Percentiles rank a stretch among this genome's conserved stretches.
phyloP scores from a whole-genome alignment of 495 filamentous ascomycete genomes.

The Penicillium pancosmium region DNA sequence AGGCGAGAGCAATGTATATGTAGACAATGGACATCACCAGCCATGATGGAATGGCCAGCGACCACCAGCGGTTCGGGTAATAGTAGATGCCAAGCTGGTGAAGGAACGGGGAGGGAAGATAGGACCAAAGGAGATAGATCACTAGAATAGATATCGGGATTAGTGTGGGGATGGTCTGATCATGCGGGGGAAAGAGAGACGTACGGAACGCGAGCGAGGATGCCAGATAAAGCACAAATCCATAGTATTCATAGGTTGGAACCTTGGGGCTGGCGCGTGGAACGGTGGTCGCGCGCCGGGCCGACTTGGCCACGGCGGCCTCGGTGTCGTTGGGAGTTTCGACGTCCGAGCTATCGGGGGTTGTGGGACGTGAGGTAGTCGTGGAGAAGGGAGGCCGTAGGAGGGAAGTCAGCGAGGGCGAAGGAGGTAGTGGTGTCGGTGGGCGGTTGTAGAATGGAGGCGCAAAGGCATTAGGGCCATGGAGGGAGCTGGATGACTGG shows the following conservation, averaged over 20 bases:
- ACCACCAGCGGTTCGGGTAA: slow-evolving; percentile 98
- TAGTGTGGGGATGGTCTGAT: slow-evolving; percentile 3
- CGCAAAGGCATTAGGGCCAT: slow-evolving; percentile 65
- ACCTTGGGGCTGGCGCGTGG: slow-evolving; percentile 90
- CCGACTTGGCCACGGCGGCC: slow-evolving; percentile 64
- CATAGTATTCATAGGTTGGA: slow-evolving; percentile 98
- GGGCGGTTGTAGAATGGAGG: slow-evolving; percentile 89
- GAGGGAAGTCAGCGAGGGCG: slow-evolving; percentile 93
- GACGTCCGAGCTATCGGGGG: slow-evolving; percentile 87
- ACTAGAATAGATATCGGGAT: slow-evolving; percentile 39
- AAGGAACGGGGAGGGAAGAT: slow-evolving; percentile 86
- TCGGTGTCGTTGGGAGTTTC: slow-evolving; percentile 68
- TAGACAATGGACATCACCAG: slow-evolving; percentile 87
- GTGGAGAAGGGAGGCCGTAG: slow-evolving; percentile 72
- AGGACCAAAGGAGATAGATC: slow-evolving; percentile 93
- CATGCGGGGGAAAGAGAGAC: slow-evolving; percentile 63
- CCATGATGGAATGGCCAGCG: slow-evolving; percentile 85
- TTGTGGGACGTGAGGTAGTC: slow-evolving; percentile 82
- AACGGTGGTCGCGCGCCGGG: slow-evolving; percentile 68
- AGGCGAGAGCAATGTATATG: slow-evolving; percentile 90
- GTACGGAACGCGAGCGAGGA: slow-evolving; percentile 72
- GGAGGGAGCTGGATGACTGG: slow-evolving; percentile 46
- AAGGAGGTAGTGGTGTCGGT: slow-evolving; percentile 87
- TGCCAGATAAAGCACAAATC: slow-evolving; percentile 92
- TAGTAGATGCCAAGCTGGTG: slow-evolving; percentile 94